Percentiles rank a stretch among this genome's conserved stretches.
phyloP scores from a whole-genome alignment of 2,329 filamentous ascomycete genomes.

The Scedosporium aurantiacum region DNA sequence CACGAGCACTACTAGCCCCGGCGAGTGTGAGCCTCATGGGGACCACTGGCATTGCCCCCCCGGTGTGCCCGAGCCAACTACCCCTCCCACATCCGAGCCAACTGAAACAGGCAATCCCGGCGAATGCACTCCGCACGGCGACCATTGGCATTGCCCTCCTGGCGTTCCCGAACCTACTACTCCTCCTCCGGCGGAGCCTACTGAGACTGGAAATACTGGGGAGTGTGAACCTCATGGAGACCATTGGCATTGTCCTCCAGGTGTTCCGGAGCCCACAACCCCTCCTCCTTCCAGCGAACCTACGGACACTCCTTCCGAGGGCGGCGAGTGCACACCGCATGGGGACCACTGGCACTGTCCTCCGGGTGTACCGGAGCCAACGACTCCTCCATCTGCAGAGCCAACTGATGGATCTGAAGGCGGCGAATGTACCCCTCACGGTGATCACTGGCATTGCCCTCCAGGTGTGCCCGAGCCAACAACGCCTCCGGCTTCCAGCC shows the following conservation, averaged over 20 bases:
- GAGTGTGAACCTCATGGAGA: slow-evolving; percentile 10
- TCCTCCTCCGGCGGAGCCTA: not conserved
- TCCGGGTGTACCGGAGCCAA: slow-evolving; percentile 9
- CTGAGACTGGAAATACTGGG: too few relatives aligned
- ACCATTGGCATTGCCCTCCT: slow-evolving; percentile 12
- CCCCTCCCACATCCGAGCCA: not conserved
- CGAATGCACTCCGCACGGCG: slow-evolving; percentile 9
- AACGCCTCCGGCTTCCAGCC: slow-evolving; percentile 1
- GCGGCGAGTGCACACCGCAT: slow-evolving; percentile 9
- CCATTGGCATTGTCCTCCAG: slow-evolving; percentile 13
- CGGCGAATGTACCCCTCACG: slow-evolving; percentile 8
- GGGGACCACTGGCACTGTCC: slow-evolving; percentile 13
- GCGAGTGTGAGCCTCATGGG: slow-evolving; percentile 9
- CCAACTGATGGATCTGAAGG: not conserved
- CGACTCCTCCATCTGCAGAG: slow-evolving; percentile 1
- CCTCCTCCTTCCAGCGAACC: not conserved
- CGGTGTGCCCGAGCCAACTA: slow-evolving; percentile 8
- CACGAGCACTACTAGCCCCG: not conserved
- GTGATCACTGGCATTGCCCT: slow-evolving; percentile 11
- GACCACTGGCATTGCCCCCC: slow-evolving; percentile 12
- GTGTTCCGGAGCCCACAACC: slow-evolving; percentile 5
- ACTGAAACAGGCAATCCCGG: not conserved
- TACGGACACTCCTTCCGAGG: not conserved
- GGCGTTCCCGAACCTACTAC: slow-evolving; percentile 10
- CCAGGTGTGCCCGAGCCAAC: slow-evolving; percentile 9